A percentile compares a stretch with the other conserved stretches of the same genome.
phyloP scores from a whole-genome alignment of 331 rosid species.

The Rhamnella rubrinervis region DNA sequence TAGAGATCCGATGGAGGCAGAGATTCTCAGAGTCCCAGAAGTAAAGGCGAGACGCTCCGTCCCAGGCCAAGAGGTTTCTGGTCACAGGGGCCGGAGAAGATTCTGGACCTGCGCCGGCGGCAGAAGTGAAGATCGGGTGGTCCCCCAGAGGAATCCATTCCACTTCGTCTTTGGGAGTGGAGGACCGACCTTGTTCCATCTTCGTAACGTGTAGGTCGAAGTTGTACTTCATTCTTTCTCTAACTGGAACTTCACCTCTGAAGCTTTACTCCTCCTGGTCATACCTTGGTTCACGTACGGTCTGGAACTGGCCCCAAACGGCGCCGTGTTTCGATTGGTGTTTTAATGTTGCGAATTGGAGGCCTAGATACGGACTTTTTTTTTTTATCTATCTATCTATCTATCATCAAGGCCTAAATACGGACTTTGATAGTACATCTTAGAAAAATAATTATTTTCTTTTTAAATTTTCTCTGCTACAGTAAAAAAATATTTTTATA shows the following conservation, averaged over 20 bases:
- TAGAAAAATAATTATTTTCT: too few species aligned
- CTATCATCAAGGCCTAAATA: too few species aligned
- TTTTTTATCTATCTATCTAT: too few species aligned
- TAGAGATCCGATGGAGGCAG: conserved; percentile 67
- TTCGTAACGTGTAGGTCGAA: conserved; percentile 36
- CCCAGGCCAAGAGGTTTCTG: conserved; percentile 69
- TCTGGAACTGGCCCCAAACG: not conserved
- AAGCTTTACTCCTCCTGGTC: too few species aligned
- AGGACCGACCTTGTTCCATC: conserved; percentile 43
- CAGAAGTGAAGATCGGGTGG: conserved; percentile 66
- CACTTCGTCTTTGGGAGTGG: conserved; percentile 59
- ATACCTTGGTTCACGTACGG: too few species aligned
- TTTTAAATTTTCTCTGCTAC: too few species aligned
- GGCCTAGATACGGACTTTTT: too few species aligned
- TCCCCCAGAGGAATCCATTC: conserved; percentile 78
- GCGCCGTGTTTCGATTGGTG: not conserved
- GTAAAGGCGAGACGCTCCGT: conserved; percentile 80
- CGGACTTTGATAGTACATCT: too few species aligned
- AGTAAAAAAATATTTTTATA: too few species aligned
- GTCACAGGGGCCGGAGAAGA: conserved; percentile 18
- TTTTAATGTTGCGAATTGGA: too few species aligned
- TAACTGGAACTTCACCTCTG: not conserved
- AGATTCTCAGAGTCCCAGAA: conserved; percentile 66
- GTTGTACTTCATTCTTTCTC: conserved; percentile 45
- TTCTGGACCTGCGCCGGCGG: not conserved